Evolutionary conservation across 2,329 filamentous ascomycete species (phyloP), one percentile per base, ranked within the genome.

Genomic region (Aspergillus tamarii): DNA sequence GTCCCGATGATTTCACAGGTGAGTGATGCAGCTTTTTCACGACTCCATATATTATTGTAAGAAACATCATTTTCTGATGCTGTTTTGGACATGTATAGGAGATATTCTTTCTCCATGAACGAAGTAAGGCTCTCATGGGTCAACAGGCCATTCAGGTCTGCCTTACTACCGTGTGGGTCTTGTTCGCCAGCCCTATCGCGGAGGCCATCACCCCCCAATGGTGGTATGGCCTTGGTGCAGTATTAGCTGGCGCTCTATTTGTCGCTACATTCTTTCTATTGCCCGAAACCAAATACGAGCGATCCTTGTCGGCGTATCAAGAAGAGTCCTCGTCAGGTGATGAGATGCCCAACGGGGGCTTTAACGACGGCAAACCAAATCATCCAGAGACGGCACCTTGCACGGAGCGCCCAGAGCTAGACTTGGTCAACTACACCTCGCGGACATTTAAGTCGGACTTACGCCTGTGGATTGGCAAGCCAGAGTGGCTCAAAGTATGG

Each of bases 81-180:
- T 36, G 21, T 46, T 23, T 14, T 2, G 21, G 21, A 46, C 16
- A n/a, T 28, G 23, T 2, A 5, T 19, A 72, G 69, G 70, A 81
- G 60, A 73, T 82, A 12, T 80, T 81, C 66, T 83, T 83, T 63
- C 67, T 83, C 0, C 81, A 83, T 68, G 81, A 83, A 67, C 71
- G 81, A 5, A 78, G 78, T 46, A 80, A 66, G 30, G 67, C 63
- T 2, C 67, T 74, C 19, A 82, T 81, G 78, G 75, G 78, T 61
- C 80, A 82, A 59, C 76, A 76, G 30, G 76, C 79, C 0, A 76
- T 78, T 11, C 80, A 83, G 53, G 77, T 78, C 3, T 74, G 78
- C 19, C 64, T 80, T 5, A 77, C 75, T 1, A 75, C 79, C 0
- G 68, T 80, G 3, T 79, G 73, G 62, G 71, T 75, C 0, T 71